Conservation (phyloP, 1,284 basidiomycete species). For the Fomes fomentarius region DNA sequence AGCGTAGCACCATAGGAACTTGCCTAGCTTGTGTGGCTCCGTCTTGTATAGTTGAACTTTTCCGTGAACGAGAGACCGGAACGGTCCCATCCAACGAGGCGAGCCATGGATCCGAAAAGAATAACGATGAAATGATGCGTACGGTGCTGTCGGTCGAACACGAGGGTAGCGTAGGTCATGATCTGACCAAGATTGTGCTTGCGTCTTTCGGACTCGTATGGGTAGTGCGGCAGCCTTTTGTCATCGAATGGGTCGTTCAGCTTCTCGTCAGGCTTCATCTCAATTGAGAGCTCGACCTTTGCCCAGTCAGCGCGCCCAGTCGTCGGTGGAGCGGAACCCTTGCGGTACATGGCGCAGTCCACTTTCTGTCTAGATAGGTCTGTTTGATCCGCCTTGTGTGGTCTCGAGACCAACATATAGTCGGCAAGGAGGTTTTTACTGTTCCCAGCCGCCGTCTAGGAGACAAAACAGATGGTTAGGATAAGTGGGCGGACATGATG, state of each 20-base stretch:
- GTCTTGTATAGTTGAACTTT: constrained; percentile 5
- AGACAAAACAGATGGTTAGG: no score
- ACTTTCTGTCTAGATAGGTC: background rate
- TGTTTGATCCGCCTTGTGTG: background rate
- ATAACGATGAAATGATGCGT: constrained; percentile 5
- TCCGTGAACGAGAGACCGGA: background rate
- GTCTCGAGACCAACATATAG: background rate
- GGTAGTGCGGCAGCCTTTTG: background rate
- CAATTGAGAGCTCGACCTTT: background rate
- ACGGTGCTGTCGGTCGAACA: constrained; percentile 3
- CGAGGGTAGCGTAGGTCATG: background rate
- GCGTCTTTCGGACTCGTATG: background rate
- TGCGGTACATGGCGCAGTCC: background rate
- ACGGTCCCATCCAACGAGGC: constrained; percentile 2
- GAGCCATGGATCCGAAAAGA: background rate
- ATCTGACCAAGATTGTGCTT: background rate
- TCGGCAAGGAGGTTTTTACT: background rate
- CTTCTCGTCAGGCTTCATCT: background rate
- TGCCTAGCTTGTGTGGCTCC: background rate
- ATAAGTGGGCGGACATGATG: background rate
- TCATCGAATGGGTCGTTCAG: background rate
- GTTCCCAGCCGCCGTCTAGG: background rate
- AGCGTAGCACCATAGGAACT: background rate
- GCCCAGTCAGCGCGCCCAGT: constrained; percentile 1
- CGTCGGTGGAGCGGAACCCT: background rate